These are phyloP conservation scores for Auricularia sp. DNA, from an alignment of 768 basidiomycete species.

Conservation along the genomic window DNA sequence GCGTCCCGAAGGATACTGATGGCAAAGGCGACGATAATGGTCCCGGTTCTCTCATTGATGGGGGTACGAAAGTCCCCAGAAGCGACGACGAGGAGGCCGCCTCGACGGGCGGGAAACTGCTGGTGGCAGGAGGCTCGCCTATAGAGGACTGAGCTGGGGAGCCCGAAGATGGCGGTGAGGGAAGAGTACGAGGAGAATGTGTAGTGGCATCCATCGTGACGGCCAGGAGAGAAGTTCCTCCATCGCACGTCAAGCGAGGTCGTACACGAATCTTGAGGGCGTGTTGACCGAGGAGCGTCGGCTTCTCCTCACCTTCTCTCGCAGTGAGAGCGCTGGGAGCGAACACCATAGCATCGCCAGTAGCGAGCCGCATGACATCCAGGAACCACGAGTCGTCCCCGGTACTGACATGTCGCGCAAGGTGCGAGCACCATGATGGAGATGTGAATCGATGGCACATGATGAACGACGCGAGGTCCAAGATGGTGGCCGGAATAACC, in stretches of 20 bases:
- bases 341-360: slow-evolving; percentile 5
- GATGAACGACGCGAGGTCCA: slow-evolving; percentile 55
- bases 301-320: background rate
- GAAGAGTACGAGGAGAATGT: too few species aligned
- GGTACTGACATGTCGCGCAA: slow-evolving; percentile 44
- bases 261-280: background rate
- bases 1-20: too few species aligned
- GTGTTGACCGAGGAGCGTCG: background rate
- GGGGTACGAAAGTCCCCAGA: too few species aligned
- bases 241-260: background rate
- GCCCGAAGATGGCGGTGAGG: too few species aligned
- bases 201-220: background rate
- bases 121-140: too few species aligned
- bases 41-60: too few species aligned
- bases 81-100: too few species aligned
- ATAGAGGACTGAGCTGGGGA: too few species aligned
- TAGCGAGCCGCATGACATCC: slow-evolving; percentile 4
- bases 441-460: slow-evolving; percentile 71
- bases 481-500: slow-evolving; percentile 53
- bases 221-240: background rate
- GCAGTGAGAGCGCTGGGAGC: background rate
- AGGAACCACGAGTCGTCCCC: background rate
- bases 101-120: too few species aligned
- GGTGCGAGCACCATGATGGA: slow-evolving; percentile 63
- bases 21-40: too few species aligned